Base-by-base conservation (phyloP, 305 asterid species). In the Withania somnifera region DNA sequence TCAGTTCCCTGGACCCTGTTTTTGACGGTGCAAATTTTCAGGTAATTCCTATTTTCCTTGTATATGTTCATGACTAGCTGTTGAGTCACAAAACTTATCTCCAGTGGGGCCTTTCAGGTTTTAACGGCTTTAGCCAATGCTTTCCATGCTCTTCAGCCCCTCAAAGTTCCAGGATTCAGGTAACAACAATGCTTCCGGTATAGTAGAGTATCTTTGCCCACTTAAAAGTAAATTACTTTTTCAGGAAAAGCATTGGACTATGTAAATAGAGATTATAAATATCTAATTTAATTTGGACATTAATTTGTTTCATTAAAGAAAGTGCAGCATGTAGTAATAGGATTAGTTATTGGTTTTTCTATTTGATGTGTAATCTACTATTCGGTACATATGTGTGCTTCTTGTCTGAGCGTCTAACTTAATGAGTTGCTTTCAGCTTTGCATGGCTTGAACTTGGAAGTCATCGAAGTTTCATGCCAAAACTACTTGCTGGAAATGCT, bases 361-460 rank as follows among this genome's bases (percentile, higher is more conserved):
- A 28, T 26, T 28, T 75, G 61, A 14, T 50, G 45, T 50, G 61
- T 51, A 47, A 26, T 75, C 40, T 75, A 75, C 61, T 5, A 3
- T 52, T 47, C 26, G 58, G 45, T 75, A 26, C 45, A 24, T 8
- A 47, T 45, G 2, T 15, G 45, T 75, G 26, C 60, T 50, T 28
- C 60, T 50, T 28, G 28, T 50, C 42, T 75, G 79, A 24, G 15
- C 47, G 78, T 85, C 90, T 91, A 78, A 89, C 90, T 84, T 77
- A 69, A 58, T 42, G 53, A 14, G 64, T 82, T 88, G 79, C 83
- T 88, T 87, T 90, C 95, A 97, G 99, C 92, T 97, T 93, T 87
- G 98, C 94, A 42, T 97, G 99, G 99, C 97, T 97, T 17, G 98
- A 95, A 90, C 88, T 97, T 85, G 94, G 93, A 83, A 97, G 99